Base-by-base conservation (phyloP, 306 rosid species). In the Fragaria iinumae region DNA sequence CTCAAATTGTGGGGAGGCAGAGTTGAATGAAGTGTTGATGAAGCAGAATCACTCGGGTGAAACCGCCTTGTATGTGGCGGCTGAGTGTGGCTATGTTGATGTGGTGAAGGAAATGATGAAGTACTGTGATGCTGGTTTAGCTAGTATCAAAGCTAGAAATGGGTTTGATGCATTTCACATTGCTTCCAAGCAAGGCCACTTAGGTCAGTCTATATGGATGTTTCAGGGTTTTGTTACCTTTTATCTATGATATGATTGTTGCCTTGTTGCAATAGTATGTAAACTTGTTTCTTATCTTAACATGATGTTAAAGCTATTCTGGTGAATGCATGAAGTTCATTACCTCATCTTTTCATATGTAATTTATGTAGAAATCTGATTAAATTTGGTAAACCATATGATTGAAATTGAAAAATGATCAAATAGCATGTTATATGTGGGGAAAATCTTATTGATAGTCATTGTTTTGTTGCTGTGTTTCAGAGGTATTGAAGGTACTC, bases 121-220 rank as follows among this genome's bases (percentile, higher is more conserved):
- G 78, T 77, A 80, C 76, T 85, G 84, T 72, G 91, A 92, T 74
- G 29, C 67, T 81, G 79, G 85, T 12, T 69, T 85, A 81, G 95
- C 89, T 67, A 29, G 87, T 50, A 44, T 69, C 75, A 92, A 86
- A 84, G 95, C 97, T 83, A 80, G 84, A 81, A 88, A 87, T 84
- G 90, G 91, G 49, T 88, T 56, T 41, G 97, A 92, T 78, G 91
- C 97, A 48, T 92, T 92, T 69, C 97, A 87, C 59, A 48, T 92
- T 80, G 93, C 95, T 88, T 88, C 97, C 76, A 90, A 90, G 83
- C 88, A 87, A 81, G 97, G 95, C 68, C 57, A 87, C 77, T 72
- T 92, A 55, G 95, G 97, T 90, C 49, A 69, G 84, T 73, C 39
- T 80, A 47, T 76, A 14, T 80, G 36, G 72, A 56, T 67, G 68